phyloP scores from a whole-genome alignment of 2,329 filamentous ascomycete species.

The Pseudophaeomoniella oleicola region DNA sequence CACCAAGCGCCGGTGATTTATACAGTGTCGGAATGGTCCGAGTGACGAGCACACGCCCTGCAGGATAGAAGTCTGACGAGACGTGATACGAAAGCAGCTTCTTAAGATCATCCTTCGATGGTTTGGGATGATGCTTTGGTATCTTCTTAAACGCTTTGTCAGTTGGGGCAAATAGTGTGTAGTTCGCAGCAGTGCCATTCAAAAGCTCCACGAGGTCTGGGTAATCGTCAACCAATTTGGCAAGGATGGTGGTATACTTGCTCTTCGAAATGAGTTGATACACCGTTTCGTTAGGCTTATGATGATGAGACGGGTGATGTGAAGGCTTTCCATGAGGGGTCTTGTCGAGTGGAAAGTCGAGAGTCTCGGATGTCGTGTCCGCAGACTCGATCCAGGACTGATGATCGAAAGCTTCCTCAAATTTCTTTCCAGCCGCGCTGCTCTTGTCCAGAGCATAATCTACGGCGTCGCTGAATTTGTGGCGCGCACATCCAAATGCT shows the following conservation, averaged over 20 bases:
- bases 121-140: slow-evolving; percentile 42
- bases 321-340: slow-evolving; percentile 9
- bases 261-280: slow-evolving; percentile 65
- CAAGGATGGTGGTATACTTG: slow-evolving; percentile 65
- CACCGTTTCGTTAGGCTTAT: slow-evolving; percentile 52
- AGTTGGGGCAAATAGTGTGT: slow-evolving; percentile 69
- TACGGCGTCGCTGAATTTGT: slow-evolving; percentile 28
- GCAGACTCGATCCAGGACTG: slow-evolving; percentile 29
- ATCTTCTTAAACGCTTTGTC: slow-evolving; percentile 61
- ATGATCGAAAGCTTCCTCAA: slow-evolving; percentile 30
- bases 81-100: slow-evolving; percentile 63
- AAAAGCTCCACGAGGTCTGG: slow-evolving; percentile 57
- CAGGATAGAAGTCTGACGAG: slow-evolving; percentile 50
- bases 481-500: slow-evolving; percentile 14
- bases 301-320: slow-evolving; percentile 23
- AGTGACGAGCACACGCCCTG: slow-evolving; percentile 47
- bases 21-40: slow-evolving; percentile 63
- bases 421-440: slow-evolving; percentile 23
- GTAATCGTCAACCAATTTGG: slow-evolving; percentile 59
- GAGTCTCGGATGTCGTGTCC: slow-evolving; percentile 7
- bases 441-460: slow-evolving; percentile 22
- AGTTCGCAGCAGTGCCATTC: slow-evolving; percentile 59
- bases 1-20: slow-evolving; percentile 44
- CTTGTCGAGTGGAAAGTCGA: slow-evolving; percentile 2
- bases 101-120: slow-evolving; percentile 55